phyloP scores from a whole-genome alignment of 345 rosid genomes.

The Boechera divaricarpa region DNA sequence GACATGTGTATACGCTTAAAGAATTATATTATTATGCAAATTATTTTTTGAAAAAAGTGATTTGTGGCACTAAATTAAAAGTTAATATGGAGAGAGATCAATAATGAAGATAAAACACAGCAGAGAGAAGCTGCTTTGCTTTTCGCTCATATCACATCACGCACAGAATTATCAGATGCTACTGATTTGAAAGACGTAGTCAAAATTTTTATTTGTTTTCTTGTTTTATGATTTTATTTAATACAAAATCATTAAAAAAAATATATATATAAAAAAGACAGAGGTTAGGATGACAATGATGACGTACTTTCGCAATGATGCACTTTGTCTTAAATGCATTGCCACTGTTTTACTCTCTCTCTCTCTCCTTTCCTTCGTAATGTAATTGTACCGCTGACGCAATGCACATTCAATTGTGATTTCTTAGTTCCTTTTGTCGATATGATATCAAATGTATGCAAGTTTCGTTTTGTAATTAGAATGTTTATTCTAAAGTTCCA shows the following conservation, averaged over 20 bases:
- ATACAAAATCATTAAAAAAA: neutral
- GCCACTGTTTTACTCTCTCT: conserved; percentile 21
- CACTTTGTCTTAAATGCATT: conserved; percentile 43
- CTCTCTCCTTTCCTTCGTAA: neutral
- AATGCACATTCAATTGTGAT: conserved; percentile 8
- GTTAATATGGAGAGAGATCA: conserved; percentile 20
- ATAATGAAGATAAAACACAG: conserved; percentile 28
- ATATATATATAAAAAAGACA: conserved; percentile 16
- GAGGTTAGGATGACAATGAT: conserved; percentile 38
- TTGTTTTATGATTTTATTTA: conserved; percentile 1
- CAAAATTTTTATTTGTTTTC: neutral
- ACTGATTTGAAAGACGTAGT: conserved; percentile 42
- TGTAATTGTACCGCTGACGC: conserved; percentile 39
- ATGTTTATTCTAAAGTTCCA: neutral
- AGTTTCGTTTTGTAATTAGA: neutral
- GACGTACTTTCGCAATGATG: conserved; percentile 49
- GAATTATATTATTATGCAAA: neutral
- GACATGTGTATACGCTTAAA: neutral
- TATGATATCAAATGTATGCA: neutral
- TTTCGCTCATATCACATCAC: conserved; percentile 42
- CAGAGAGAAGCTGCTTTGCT: conserved; percentile 24
- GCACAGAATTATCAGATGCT: conserved; percentile 38
- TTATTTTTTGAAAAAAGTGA: neutral
- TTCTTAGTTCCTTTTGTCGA: conserved; percentile 21
- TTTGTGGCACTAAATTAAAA: conserved; percentile 31